Base-by-base conservation (phyloP, 257 asterid genomes). In the Primulina huaijiensis region DNA sequence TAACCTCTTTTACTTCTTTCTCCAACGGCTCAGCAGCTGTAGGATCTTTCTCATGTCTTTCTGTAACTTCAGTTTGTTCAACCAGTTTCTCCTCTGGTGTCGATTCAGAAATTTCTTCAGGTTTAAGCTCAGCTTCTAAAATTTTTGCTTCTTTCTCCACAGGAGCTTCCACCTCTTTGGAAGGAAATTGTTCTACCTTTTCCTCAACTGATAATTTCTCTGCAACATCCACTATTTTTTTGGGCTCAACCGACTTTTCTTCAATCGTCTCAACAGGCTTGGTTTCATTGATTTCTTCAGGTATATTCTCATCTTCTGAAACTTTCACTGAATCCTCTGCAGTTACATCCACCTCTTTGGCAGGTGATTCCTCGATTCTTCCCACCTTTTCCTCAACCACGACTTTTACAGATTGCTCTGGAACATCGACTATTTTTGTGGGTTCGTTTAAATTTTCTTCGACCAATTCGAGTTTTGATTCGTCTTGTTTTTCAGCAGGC, bases 181-280 rank as follows among this genome's bases (percentile, higher is more conserved):
- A 60, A 67, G 75, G 66, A 67, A 65, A 40, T 29, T 69, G 80
- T 58, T 74, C 55, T 46, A 46, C 55, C n/a, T 46, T 46, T 46
- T 40, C 52, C 14, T 12, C 55, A 3, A 10, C 52, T 10, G 17
- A 10, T 40, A 17, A 11, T 11, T 40, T 4, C 17, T 40, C 52
- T 11, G 52, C 5, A 11, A 46, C 52, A 40, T 40, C 79, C 55
- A 67, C 79, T 40, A 31, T 60, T 53, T 76, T 63, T 38, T 63
- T 55, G 19, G 52, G 59, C 69, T 80, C 82, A 68, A 69, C 78
- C 17, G 66, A 29, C 75, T 73, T 73, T 73, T 65, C 84, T 68
- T 67, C 80, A 21, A 29, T 53, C 0, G 75, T 7, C 62, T 67
- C 78, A 27, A 50, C 77, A 40, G 76, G 81, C 76, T 70, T 75